phyloP scores from a whole-genome alignment of 2,329 filamentous ascomycete genomes.

The Microdochium bolleyi region DNA sequence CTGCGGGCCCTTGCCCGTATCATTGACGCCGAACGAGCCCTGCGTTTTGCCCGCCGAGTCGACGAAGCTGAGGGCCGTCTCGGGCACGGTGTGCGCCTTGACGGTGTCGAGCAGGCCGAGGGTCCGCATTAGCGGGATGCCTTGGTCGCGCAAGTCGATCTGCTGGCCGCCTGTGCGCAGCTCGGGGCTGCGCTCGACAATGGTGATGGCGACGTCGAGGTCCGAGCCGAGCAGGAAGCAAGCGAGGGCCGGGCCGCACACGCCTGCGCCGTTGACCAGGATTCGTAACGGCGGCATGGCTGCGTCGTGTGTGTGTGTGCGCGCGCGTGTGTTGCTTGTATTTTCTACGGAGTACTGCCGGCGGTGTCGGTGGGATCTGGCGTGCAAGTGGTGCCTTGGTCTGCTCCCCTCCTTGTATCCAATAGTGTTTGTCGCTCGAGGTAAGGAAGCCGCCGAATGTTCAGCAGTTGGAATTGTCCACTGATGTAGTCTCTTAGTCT shows the following conservation, averaged over 20 bases:
- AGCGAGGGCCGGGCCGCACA: constrained; percentile 34
- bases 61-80: constrained; percentile 39
- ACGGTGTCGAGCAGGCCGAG: constrained; percentile 30
- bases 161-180: constrained; percentile 33
- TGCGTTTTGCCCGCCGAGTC: constrained; percentile 25
- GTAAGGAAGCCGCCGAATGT: too few species aligned
- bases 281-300: constrained; percentile 12
- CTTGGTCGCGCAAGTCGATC: constrained; percentile 35
- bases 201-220: constrained; percentile 27
- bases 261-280: constrained; percentile 38
- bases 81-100: constrained; percentile 28
- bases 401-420: too few species aligned
- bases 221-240: constrained; percentile 28
- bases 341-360: not conserved
- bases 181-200: constrained; percentile 30
- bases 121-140: constrained; percentile 26
- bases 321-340: too few species aligned
- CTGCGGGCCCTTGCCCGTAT: constrained; percentile 31
- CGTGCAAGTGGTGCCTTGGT: too few species aligned
- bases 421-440: too few species aligned
- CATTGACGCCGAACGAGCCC: constrained; percentile 31
- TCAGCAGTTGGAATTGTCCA: too few species aligned
- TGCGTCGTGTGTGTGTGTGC: not conserved
- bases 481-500: too few species aligned
- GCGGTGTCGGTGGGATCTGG: not conserved